Percentiles rank a stretch among this genome's conserved stretches.
phyloP scores from a whole-genome alignment of 78 protist genomes.

The Speleostelium caveatum region DNA sequence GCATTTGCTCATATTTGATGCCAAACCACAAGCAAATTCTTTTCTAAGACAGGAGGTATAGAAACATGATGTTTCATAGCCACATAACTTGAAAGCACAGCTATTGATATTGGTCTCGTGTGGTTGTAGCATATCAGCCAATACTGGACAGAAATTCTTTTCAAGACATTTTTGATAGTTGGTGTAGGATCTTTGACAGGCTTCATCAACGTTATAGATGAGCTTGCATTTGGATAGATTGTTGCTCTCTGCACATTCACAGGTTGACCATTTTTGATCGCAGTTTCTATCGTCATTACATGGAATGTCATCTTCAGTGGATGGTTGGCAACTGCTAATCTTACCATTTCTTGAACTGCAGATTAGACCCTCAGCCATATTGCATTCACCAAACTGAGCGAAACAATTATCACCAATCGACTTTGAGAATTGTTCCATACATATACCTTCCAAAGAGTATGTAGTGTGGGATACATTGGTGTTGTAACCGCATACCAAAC shows the following conservation, averaged over 20 bases:
- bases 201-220: not conserved
- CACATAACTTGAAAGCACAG: slow-evolving; percentile 24
- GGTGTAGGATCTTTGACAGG: not conserved
- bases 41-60: slow-evolving; percentile 8
- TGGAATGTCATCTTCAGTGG: not conserved
- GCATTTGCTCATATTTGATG: not conserved
- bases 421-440: slow-evolving; percentile 15
- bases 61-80: slow-evolving; percentile 9
- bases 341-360: slow-evolving; percentile 22
- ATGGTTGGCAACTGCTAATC: not conserved
- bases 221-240: not conserved
- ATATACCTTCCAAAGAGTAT: not conserved
- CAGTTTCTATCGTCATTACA: slow-evolving; percentile 6
- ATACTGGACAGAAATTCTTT: not conserved
- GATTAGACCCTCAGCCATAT: slow-evolving; percentile 14
- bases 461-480: too few relatives aligned
- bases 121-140: not conserved
- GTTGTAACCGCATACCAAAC: not conserved
- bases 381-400: slow-evolving; percentile 55
- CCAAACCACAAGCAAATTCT: slow-evolving; percentile 38
- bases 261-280: slow-evolving; percentile 25
- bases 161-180: not conserved
- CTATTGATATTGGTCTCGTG: not conserved
- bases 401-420: slow-evolving; percentile 10
- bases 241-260: not conserved